A percentile compares a stretch with the other conserved stretches of the same genome.
phyloP scores from a whole-genome alignment of 768 basidiomycete species.

The Phallus indusiatus region DNA sequence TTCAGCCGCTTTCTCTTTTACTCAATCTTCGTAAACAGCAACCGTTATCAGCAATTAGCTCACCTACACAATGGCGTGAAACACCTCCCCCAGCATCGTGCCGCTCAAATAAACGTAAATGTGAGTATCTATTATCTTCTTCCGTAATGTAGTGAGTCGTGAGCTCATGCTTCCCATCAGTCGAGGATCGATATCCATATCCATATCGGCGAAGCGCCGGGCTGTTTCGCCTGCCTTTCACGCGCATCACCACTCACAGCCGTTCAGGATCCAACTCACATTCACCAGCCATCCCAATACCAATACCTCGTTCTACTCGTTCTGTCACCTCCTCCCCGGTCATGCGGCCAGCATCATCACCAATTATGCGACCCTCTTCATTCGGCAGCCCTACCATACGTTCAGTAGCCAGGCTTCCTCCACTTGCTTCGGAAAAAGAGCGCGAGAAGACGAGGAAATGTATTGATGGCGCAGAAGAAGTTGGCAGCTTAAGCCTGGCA shows the following conservation, averaged over 20 bases:
- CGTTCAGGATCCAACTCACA: constrained; percentile 47
- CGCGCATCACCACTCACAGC: constrained; percentile 31
- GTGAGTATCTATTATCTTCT: constrained; percentile 29
- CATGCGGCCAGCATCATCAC: constrained; percentile 7
- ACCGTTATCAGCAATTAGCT: constrained; percentile 36
- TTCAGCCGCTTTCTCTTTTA: constrained; percentile 12
- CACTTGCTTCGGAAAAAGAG: constrained; percentile 29
- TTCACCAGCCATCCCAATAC: constrained; percentile 32
- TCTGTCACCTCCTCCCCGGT: constrained; percentile 8
- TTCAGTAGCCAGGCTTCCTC: constrained; percentile 41
- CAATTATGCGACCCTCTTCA: constrained; percentile 4
- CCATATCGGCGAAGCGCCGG: constrained; percentile 65
- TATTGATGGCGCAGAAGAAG: constrained; percentile 72
- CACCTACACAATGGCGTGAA: constrained; percentile 63
- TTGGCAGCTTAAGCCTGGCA: constrained; percentile 46
- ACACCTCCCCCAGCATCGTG: constrained; percentile 74
- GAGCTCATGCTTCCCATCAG: constrained; percentile 28
- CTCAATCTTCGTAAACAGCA: constrained; percentile 8
- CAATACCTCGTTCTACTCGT: constrained; percentile 3
- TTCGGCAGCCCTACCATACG: constrained; percentile 57
- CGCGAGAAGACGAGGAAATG: constrained; percentile 52
- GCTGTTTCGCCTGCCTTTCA: constrained; percentile 73
- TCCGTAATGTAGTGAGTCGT: not conserved
- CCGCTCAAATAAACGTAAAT: constrained; percentile 74
- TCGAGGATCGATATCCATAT: constrained; percentile 81